phyloP scores from a whole-genome alignment of 768 basidiomycete species.

The Butyriboletus loyo region DNA sequence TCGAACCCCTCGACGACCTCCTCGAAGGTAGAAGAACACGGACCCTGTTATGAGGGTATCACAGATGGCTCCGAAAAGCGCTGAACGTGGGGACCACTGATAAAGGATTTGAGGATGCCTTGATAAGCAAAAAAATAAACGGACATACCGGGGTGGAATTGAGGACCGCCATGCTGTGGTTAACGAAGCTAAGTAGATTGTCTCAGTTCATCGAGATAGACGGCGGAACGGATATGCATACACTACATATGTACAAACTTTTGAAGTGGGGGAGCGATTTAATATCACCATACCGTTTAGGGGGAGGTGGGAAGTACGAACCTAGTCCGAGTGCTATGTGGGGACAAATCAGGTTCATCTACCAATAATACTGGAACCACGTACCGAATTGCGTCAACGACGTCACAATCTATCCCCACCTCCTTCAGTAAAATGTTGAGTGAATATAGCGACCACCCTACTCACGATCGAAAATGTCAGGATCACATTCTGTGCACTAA shows the following conservation, averaged over 20 bases:
- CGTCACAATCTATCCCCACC: not conserved
- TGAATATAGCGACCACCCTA: not conserved
- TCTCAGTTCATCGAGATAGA: not conserved
- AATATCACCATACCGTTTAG: not conserved
- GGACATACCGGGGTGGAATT: not conserved
- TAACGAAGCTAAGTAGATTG: not conserved
- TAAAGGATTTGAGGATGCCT: not conserved
- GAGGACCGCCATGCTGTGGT: not conserved
- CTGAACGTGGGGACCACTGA: constrained; percentile 29
- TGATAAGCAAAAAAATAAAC: no score
- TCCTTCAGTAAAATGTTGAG: not conserved
- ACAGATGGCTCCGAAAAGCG: constrained; percentile 3
- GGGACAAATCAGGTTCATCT: not conserved
- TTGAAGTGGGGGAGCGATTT: not conserved
- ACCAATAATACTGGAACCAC: not conserved
- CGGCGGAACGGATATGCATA: not conserved
- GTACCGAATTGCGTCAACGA: constrained; percentile 6
- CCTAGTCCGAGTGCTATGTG: constrained; percentile 1
- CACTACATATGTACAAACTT: not conserved
- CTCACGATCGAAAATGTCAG: constrained; percentile 9
- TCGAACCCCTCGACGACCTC: constrained; percentile 2
- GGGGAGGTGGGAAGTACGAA: not conserved
- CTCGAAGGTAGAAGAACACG: constrained; percentile 20
- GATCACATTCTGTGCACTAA: constrained; percentile 1
- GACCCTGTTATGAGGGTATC: constrained; percentile 17